These are phyloP conservation scores for Talaromyces sp. DNA, from an alignment of 2,329 filamentous ascomycete species.

Conservation along the genomic window DNA sequence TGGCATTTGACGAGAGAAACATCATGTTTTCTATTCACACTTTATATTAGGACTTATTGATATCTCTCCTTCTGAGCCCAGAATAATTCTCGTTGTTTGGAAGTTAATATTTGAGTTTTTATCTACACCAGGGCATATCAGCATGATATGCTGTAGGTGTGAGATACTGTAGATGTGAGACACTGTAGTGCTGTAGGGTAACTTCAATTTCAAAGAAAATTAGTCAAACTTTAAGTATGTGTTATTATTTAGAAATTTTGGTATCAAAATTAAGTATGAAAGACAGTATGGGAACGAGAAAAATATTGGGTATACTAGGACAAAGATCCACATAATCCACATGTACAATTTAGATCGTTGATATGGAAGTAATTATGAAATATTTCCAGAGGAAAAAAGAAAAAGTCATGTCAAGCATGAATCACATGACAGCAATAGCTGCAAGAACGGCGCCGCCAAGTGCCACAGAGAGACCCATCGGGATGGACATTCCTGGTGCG, in stretches of 20 bases:
- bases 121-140: too few species aligned
- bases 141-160: too few species aligned
- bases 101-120: too few species aligned
- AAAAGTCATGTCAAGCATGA: not conserved
- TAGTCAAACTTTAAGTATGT: not conserved
- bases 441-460: constrained; percentile 3
- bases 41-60: too few species aligned
- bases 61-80: too few species aligned
- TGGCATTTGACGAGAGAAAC: too few species aligned
- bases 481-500: not conserved
- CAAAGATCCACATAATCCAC: not conserved
- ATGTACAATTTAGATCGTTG: not conserved
- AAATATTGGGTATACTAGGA: not conserved
- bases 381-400: not conserved
- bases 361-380: not conserved
- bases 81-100: too few species aligned
- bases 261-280: not conserved
- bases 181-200: not conserved
- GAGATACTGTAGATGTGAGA: too few species aligned
- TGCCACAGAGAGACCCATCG: not conserved
- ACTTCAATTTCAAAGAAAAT: not conserved
- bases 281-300: not conserved
- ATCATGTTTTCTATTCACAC: too few species aligned
- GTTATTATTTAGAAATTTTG: not conserved
- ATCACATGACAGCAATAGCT: constrained; percentile 5